Evolutionary conservation across 805 yeast species (phyloP).

Genomic region (Monosporozyma solicola): DNA sequence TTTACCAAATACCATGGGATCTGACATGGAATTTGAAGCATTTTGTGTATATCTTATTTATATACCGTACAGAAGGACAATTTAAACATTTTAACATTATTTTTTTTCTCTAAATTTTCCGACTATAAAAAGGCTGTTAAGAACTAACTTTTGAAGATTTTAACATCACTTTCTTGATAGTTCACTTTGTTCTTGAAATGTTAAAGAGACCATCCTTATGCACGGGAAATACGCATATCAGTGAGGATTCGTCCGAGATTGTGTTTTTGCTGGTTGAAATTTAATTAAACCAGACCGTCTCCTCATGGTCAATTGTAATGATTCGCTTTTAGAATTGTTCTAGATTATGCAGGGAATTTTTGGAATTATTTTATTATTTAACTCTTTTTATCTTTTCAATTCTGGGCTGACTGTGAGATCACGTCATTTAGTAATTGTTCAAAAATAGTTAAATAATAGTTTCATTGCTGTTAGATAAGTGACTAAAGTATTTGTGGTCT

Average conservation of each 20-base stretch:
- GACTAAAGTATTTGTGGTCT: background rate
- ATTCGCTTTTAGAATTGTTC: conserved; percentile 37
- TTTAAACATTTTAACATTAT: background rate
- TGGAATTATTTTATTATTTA: conserved; percentile 37
- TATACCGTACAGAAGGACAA: conserved; percentile 3
- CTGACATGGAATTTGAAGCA: background rate
- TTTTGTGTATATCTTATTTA: background rate
- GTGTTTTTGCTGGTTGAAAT: conserved; percentile 99
- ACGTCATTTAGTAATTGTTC: background rate
- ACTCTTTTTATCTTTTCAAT: background rate
- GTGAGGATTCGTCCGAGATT: conserved; percentile 99
- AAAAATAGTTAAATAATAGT: background rate
- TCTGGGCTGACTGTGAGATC: background rate
- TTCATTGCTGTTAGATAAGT: no score
- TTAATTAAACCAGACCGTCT: conserved; percentile 79
- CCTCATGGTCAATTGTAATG: conserved; percentile 34
- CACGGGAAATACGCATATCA: conserved; percentile 99
- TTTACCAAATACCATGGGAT: background rate
- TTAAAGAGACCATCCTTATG: conserved; percentile 72
- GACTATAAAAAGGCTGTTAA: background rate
- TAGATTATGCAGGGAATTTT: conserved; percentile 59
- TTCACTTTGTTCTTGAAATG: background rate
- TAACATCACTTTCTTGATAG: background rate
- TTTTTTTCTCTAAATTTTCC: background rate
- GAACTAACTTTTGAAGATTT: background rate